These are phyloP conservation scores for Monilinia fructigena DNA, from an alignment of 2,329 filamentous ascomycete species.

Conservation along the genomic window DNA sequence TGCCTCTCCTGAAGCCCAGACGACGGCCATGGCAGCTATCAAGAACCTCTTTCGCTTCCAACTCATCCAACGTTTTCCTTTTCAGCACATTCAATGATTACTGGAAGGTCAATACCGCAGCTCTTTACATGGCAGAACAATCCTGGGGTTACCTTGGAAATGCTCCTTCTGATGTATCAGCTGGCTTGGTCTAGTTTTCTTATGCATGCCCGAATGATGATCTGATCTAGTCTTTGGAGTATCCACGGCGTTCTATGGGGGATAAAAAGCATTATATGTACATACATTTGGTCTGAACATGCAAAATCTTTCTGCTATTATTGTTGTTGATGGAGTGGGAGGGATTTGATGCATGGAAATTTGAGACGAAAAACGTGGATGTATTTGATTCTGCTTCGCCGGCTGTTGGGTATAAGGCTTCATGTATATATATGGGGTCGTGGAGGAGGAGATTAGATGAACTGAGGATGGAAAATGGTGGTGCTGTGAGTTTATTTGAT, in stretches of 20 bases:
- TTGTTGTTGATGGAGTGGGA: constrained; percentile 8
- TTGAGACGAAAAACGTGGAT: constrained; percentile 6
- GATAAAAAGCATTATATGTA: constrained; percentile 9
- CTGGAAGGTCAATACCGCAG: constrained; percentile 68
- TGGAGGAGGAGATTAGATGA: neutral
- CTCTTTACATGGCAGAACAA: constrained; percentile 69
- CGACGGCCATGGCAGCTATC: constrained; percentile 63
- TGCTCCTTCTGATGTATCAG: constrained; percentile 30
- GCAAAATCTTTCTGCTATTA: constrained; percentile 11
- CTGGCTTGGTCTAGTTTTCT: constrained; percentile 23
- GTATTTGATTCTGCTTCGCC: constrained; percentile 9
- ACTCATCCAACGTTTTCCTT: constrained; percentile 58
- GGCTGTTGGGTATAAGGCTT: constrained; percentile 15
- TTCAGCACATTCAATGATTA: constrained; percentile 78
- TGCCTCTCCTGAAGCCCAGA: constrained; percentile 66
- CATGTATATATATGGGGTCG: constrained; percentile 6
- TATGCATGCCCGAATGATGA: constrained; percentile 4
- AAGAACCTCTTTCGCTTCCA: constrained; percentile 58
- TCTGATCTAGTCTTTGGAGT: constrained; percentile 7
- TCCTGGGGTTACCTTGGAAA: constrained; percentile 67
- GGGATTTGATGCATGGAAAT: neutral
- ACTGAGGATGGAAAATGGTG: neutral
- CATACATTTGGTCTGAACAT: constrained; percentile 20
- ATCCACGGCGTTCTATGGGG: constrained; percentile 18
- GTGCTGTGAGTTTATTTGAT: neutral